These are phyloP conservation scores for Irpex rosettiformis DNA, from an alignment of 1,284 basidiomycete species.

Conservation along the genomic window DNA sequence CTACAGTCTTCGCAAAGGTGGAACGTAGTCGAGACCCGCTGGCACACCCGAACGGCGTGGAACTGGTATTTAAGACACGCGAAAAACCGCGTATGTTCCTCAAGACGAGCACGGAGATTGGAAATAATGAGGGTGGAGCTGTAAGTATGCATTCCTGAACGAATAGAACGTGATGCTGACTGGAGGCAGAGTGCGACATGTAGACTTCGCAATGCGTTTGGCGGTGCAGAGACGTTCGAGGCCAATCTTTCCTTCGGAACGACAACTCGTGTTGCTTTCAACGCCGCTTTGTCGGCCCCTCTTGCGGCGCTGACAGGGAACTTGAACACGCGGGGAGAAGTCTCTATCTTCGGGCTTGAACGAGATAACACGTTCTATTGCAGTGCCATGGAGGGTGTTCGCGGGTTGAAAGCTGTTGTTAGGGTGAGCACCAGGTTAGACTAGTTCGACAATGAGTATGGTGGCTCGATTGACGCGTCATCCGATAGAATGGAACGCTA, in stretches of 20 bases:
- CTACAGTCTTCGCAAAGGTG: conserved; percentile 67
- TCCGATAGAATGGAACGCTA: conserved; percentile 38
- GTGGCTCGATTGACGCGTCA: conserved; percentile 24
- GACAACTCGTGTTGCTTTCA: conserved; percentile 82
- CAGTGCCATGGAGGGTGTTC: conserved; percentile 64
- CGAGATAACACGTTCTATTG: conserved; percentile 70
- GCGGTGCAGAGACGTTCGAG: conserved; percentile 88
- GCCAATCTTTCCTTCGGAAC: conserved; percentile 85
- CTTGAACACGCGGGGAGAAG: conserved; percentile 58
- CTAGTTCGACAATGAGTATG: conserved; percentile 18
- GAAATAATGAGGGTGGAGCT: conserved; percentile 90
- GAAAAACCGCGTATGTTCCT: conserved; percentile 81
- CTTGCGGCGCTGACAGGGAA: conserved; percentile 39
- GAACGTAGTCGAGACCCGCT: conserved; percentile 59
- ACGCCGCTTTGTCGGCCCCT: conserved; percentile 59
- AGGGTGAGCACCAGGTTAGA: conserved; percentile 52
- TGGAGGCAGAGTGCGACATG: conserved; percentile 65
- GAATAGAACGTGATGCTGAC: background rate
- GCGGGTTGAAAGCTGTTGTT: conserved; percentile 63
- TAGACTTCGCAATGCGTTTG: conserved; percentile 84
- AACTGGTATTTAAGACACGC: conserved; percentile 76
- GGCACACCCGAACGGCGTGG: conserved; percentile 72
- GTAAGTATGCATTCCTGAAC: conserved; percentile 42
- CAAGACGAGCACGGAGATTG: conserved; percentile 89
- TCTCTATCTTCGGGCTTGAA: conserved; percentile 62